Evolutionary conservation across 177 flowering plant genomes (phyloP).

Genomic region (Vitis hybrid): DNA sequence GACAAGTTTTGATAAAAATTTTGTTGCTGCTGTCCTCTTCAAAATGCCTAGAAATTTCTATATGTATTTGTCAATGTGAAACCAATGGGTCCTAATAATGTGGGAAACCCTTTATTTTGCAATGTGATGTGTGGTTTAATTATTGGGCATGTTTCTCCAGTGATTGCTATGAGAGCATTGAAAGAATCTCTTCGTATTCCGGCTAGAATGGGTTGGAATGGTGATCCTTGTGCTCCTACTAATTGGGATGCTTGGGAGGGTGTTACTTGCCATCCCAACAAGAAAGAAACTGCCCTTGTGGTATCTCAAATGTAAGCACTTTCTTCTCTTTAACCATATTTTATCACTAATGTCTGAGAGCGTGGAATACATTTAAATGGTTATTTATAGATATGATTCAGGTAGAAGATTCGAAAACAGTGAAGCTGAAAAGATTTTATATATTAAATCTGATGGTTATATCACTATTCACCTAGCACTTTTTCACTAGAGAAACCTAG

Average conservation of each 20-base stretch:
- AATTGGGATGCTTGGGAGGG: conserved; percentile 99
- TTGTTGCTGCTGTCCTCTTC: background rate
- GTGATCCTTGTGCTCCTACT: conserved; percentile 98
- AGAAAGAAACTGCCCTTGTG: conserved; percentile 57
- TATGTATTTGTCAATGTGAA: too few relatives aligned
- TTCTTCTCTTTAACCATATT: background rate
- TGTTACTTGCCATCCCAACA: conserved; percentile 71
- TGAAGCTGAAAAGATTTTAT: too few relatives aligned
- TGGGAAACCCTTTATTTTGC: background rate
- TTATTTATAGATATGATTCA: background rate
- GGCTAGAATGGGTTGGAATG: conserved; percentile 99
- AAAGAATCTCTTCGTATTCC: conserved; percentile 82
- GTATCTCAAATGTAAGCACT: conserved; percentile 78
- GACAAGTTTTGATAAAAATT: background rate
- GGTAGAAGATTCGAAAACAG: too few relatives aligned
- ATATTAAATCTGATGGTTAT: too few relatives aligned
- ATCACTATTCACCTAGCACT: too few relatives aligned
- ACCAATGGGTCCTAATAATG: too few relatives aligned
- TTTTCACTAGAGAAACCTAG: too few relatives aligned
- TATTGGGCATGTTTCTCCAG: conserved; percentile 35
- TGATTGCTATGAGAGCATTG: conserved; percentile 78
- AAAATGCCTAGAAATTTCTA: background rate
- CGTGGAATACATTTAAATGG: background rate
- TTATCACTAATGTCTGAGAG: background rate
- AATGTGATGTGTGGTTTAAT: background rate